phyloP scores from a whole-genome alignment of 2,329 filamentous ascomycete genomes.

The Blastomyces percursus region DNA sequence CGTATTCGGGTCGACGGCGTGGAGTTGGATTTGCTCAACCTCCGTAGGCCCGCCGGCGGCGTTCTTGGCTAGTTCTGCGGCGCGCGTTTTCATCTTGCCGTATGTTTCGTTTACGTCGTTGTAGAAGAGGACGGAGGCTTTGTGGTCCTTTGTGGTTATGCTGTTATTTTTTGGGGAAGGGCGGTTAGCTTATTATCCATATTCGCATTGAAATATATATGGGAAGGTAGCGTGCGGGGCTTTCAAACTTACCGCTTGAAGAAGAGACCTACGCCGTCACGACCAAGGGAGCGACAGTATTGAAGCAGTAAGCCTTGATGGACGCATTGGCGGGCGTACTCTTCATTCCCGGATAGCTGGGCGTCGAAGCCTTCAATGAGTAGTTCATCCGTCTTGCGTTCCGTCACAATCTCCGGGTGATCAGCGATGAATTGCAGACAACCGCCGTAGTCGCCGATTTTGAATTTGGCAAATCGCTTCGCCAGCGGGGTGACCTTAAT shows the following conservation, averaged over 20 bases:
- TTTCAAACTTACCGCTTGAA: slow-evolving; percentile 61
- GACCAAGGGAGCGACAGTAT: slow-evolving; percentile 83
- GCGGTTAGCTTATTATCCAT: slow-evolving; percentile 1
- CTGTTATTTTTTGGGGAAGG: slow-evolving; percentile 19
- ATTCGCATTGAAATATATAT: neutral
- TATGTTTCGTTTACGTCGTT: slow-evolving; percentile 91
- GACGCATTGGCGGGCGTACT: slow-evolving; percentile 74
- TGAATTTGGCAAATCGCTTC: slow-evolving; percentile 73
- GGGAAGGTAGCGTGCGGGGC: neutral
- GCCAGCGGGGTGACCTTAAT: slow-evolving; percentile 66
- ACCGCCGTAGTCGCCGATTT: slow-evolving; percentile 58
- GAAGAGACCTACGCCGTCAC: slow-evolving; percentile 80
- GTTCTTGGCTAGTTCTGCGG: slow-evolving; percentile 59
- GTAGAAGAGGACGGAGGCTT: slow-evolving; percentile 80
- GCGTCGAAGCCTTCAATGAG: slow-evolving; percentile 86
- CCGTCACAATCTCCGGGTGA: slow-evolving; percentile 66
- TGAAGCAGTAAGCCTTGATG: slow-evolving; percentile 88
- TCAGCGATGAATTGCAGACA: slow-evolving; percentile 66
- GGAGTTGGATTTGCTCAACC: slow-evolving; percentile 93
- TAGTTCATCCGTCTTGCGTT: slow-evolving; percentile 82
- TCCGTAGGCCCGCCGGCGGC: slow-evolving; percentile 46
- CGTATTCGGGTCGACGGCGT: slow-evolving; percentile 87
- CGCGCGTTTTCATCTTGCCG: slow-evolving; percentile 64
- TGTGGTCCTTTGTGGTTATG: slow-evolving; percentile 78
- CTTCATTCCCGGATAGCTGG: slow-evolving; percentile 63